Percentiles rank a stretch among this genome's conserved stretches.
Evolutionary conservation across 371 early-diverging fungal genomes (phyloP).

Genomic region (Entomophthora muscae): DNA sequence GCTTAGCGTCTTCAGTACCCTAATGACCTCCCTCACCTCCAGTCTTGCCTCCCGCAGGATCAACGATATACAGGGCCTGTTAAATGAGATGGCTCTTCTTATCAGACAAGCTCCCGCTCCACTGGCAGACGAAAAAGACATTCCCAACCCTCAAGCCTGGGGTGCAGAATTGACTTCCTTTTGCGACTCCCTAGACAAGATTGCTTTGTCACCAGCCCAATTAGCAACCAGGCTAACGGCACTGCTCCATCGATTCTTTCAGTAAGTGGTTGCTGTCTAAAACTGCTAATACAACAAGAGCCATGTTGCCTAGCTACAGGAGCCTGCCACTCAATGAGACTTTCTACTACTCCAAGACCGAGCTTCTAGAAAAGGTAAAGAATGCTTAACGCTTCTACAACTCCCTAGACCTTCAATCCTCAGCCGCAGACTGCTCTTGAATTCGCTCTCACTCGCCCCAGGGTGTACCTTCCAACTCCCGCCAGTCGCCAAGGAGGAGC

Average conservation of each 20-base stretch:
- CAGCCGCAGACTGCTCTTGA: slow-evolving; percentile 70
- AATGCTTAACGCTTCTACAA: too few relatives aligned
- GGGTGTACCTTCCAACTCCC: slow-evolving; percentile 50
- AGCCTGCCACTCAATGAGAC: slow-evolving; percentile 44
- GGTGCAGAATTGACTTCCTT: background rate
- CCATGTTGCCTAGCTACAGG: slow-evolving; percentile 30
- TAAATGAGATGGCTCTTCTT: background rate
- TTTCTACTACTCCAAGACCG: slow-evolving; percentile 45
- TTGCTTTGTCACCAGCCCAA: background rate
- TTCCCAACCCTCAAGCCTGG: background rate
- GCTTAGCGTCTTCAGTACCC: background rate
- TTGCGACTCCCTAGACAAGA: background rate
- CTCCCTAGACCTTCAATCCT: slow-evolving; percentile 19
- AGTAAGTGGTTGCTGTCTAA: background rate
- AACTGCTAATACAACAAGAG: slow-evolving; percentile 12
- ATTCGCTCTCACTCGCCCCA: slow-evolving; percentile 56
- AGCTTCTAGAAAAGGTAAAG: slow-evolving; percentile 46
- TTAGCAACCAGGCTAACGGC: background rate
- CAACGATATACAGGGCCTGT: background rate
- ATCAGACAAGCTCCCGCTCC: background rate
- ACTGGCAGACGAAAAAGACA: background rate
- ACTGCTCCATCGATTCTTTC: background rate
- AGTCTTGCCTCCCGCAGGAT: background rate
- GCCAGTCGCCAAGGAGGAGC: slow-evolving; percentile 31
- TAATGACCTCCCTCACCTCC: background rate